phyloP scores from a whole-genome alignment of 2,329 filamentous ascomycete species.

The Colletotrichum zoysiae region DNA sequence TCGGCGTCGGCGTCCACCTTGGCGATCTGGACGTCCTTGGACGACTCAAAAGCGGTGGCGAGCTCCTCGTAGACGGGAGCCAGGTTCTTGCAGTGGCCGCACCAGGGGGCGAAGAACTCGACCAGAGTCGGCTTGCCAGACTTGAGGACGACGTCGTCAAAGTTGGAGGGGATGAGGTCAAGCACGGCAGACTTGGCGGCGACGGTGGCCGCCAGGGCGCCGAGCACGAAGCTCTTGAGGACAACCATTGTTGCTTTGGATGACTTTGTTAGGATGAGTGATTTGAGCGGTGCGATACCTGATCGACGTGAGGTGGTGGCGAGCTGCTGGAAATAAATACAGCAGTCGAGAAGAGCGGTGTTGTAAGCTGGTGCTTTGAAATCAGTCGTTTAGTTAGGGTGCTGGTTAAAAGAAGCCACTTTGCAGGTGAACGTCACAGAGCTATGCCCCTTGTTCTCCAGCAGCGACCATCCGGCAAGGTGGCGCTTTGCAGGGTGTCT shows the following conservation, averaged over 20 bases:
- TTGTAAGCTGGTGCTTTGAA: conserved; percentile 50
- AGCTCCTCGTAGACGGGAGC: conserved; percentile 96
- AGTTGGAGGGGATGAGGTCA: conserved; percentile 91
- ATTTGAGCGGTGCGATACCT: conserved; percentile 5
- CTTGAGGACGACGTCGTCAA: conserved; percentile 89
- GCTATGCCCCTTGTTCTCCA: conserved; percentile 23
- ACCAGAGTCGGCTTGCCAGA: conserved; percentile 96
- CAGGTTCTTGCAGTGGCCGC: conserved; percentile 98
- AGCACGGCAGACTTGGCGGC: conserved; percentile 85
- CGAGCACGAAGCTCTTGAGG: conserved; percentile 71
- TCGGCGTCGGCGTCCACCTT: conserved; percentile 97
- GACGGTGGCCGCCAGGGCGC: conserved; percentile 66
- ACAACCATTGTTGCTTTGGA: conserved; percentile 62
- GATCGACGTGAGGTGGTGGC: conserved; percentile 27
- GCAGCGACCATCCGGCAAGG: not conserved
- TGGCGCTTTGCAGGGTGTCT: not conserved
- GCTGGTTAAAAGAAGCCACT: conserved; percentile 52
- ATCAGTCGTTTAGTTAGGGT: conserved; percentile 45
- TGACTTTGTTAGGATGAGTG: not conserved
- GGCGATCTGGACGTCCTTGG: conserved; percentile 82
- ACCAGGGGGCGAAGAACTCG: conserved; percentile 99
- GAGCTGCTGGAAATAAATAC: conserved; percentile 23
- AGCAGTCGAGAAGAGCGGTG: conserved; percentile 14
- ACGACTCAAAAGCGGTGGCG: conserved; percentile 77
- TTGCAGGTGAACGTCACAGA: conserved; percentile 47